phyloP scores from a whole-genome alignment of 805 yeast species.

The Metschnikowia dekortorum region DNA sequence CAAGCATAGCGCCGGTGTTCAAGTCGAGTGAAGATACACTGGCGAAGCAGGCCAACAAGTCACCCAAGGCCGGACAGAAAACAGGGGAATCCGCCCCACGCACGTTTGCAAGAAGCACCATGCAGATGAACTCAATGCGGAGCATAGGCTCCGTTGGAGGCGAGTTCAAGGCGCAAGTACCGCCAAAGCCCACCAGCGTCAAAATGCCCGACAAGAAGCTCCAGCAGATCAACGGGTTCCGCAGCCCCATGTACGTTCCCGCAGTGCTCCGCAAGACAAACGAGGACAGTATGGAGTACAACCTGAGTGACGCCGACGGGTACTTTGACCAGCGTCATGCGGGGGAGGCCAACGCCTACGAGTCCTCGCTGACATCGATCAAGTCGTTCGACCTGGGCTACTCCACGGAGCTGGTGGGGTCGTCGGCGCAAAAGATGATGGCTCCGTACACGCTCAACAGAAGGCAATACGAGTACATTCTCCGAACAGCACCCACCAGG shows the following conservation, averaged over 20 bases:
- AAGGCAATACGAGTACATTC: slow-evolving; percentile 24
- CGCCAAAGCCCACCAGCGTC: not conserved
- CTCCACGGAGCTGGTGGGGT: slow-evolving; percentile 24
- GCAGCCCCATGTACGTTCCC: slow-evolving; percentile 85
- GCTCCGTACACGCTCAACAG: slow-evolving; percentile 13
- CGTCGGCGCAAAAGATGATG: slow-evolving; percentile 9
- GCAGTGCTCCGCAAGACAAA: slow-evolving; percentile 65
- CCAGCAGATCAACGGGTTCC: slow-evolving; percentile 73
- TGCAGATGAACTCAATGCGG: not conserved
- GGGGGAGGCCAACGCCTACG: not conserved
- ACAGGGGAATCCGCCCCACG: not conserved
- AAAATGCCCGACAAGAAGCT: slow-evolving; percentile 27
- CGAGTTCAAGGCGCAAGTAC: not conserved
- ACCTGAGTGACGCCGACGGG: slow-evolving; percentile 2
- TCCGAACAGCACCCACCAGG: slow-evolving; percentile 46
- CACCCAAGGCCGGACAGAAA: not conserved
- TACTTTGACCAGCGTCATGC: not conserved
- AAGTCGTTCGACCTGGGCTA: slow-evolving; percentile 30
- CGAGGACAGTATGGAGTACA: slow-evolving; percentile 12
- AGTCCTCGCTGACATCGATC: slow-evolving; percentile 22
- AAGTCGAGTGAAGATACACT: not conserved
- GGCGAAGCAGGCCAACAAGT: not conserved
- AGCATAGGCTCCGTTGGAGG: not conserved
- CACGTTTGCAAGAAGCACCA: not conserved
- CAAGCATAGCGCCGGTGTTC: not conserved